Conservation (phyloP, 176 grass and related monocot genomes). For the Avena eriantha region DNA sequence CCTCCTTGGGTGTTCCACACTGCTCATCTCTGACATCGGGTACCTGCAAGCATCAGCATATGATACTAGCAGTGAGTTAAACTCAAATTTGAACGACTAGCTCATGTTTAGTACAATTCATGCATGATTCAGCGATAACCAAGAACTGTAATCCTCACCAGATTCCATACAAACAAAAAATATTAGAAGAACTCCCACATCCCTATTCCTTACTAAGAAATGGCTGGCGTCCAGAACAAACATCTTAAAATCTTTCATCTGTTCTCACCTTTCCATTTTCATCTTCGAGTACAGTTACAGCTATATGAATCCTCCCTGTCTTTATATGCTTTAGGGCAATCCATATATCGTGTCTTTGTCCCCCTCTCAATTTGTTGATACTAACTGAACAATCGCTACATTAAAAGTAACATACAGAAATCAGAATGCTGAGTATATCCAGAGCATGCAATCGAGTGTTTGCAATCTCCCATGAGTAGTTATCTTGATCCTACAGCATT, state of each 20-base stretch:
- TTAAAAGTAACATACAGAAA: neutral
- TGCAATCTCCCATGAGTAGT: neutral
- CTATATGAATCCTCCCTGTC: slow-evolving; percentile 78
- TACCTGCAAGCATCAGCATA: slow-evolving; percentile 40
- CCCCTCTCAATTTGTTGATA: slow-evolving; percentile 78
- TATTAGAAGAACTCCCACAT: neutral
- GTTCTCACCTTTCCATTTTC: slow-evolving; percentile 64
- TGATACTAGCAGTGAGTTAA: neutral
- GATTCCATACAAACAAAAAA: neutral
- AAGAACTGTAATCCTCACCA: neutral
- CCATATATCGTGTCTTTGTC: slow-evolving; percentile 90
- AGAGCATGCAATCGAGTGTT: slow-evolving; percentile 1
- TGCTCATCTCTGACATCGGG: slow-evolving; percentile 39
- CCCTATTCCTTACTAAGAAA: neutral
- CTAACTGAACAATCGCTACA: slow-evolving; percentile 77
- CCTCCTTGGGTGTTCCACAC: slow-evolving; percentile 39
- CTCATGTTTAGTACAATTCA: neutral
- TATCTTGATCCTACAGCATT: neutral
- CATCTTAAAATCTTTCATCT: slow-evolving; percentile 7
- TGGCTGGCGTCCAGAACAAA: neutral
- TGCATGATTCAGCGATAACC: neutral
- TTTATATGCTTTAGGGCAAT: slow-evolving; percentile 91
- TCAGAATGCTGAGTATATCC: neutral
- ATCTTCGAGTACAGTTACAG: slow-evolving; percentile 85
- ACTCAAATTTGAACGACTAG: slow-evolving; percentile 6